Conservation (phyloP, 164 flowering plant genomes). For the Piper betle region DNA sequence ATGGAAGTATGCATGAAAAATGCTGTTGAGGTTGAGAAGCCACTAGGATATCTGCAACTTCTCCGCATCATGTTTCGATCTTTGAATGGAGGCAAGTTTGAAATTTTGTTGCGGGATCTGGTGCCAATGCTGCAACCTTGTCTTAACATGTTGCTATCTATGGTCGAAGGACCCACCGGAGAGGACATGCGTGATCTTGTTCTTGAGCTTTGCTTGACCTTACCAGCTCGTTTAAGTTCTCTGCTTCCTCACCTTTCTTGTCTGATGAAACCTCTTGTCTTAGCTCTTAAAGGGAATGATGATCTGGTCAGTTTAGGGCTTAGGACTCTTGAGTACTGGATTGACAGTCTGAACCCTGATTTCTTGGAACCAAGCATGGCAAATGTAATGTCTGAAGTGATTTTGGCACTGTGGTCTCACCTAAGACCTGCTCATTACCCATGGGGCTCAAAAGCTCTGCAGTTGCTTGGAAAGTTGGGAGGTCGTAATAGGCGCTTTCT, state of each 20-base stretch:
- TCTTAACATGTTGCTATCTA: conserved; percentile 74
- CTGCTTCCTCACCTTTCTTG: conserved; percentile 87
- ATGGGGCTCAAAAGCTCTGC: conserved; percentile 86
- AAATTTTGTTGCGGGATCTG: conserved; percentile 68
- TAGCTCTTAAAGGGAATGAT: conserved; percentile 82
- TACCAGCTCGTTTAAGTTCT: conserved; percentile 95
- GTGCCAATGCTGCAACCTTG: conserved; percentile 76
- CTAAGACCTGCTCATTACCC: conserved; percentile 83
- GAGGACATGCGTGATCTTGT: conserved; percentile 92
- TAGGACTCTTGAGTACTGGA: conserved; percentile 96
- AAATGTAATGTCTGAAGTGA: conserved; percentile 88
- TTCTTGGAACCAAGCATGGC: conserved; percentile 98
- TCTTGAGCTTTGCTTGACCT: conserved; percentile 78
- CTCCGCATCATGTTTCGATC: conserved; percentile 90
- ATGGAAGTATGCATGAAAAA: conserved; percentile 93
- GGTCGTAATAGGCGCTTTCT: conserved; percentile 96
- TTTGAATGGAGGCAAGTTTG: conserved; percentile 88
- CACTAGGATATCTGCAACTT: conserved; percentile 90
- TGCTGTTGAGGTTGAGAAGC: conserved; percentile 82
- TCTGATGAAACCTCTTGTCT: conserved; percentile 92
- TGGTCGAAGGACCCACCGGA: conserved; percentile 96
- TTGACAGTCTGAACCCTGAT: conserved; percentile 97
- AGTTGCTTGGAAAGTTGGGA: conserved; percentile 91
- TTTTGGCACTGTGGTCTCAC: conserved; percentile 94
- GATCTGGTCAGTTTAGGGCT: conserved; percentile 80